Conservation (phyloP, 352 stramenopile species). For the Phytophthora sojae region DNA sequence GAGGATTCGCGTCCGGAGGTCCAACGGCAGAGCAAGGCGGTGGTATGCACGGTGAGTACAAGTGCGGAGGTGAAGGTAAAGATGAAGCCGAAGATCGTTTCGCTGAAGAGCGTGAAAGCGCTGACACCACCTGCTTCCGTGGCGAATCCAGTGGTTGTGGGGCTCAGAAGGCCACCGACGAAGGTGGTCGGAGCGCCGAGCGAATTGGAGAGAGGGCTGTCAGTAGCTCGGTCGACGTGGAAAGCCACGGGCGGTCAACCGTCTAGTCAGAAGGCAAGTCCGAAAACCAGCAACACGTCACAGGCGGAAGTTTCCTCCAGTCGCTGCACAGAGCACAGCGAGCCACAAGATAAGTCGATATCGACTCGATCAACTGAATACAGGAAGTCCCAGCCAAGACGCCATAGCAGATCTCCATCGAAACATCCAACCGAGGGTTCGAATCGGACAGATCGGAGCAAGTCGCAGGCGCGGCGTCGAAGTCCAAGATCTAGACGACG, state of each 20-base stretch:
- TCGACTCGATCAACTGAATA: not conserved
- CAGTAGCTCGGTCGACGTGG: not conserved
- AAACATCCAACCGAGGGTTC: not conserved
- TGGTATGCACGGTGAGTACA: too few relatives aligned
- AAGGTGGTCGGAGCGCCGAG: not conserved
- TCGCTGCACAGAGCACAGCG: not conserved
- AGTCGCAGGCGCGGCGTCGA: constrained; percentile 5
- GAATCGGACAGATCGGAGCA: constrained; percentile 5
- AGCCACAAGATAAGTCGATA: not conserved
- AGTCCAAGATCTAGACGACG: constrained; percentile 24
- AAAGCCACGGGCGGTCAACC: not conserved
- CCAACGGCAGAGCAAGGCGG: too few relatives aligned
- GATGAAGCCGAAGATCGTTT: not conserved
- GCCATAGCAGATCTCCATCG: not conserved
- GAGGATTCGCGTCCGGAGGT: too few relatives aligned
- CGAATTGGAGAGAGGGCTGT: not conserved
- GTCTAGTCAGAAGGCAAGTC: not conserved
- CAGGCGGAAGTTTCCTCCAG: not conserved
- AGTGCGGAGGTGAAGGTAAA: too few relatives aligned
- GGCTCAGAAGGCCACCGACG: not conserved
- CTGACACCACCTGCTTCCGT: not conserved
- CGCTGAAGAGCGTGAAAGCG: not conserved
- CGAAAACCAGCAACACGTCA: not conserved
- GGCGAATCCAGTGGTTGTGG: not conserved
- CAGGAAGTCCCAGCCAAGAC: not conserved